Evolutionary conservation across 148 eudicot species (phyloP), one percentile per base, ranked within the genome.

Genomic region (Arctostaphylos glauca): DNA sequence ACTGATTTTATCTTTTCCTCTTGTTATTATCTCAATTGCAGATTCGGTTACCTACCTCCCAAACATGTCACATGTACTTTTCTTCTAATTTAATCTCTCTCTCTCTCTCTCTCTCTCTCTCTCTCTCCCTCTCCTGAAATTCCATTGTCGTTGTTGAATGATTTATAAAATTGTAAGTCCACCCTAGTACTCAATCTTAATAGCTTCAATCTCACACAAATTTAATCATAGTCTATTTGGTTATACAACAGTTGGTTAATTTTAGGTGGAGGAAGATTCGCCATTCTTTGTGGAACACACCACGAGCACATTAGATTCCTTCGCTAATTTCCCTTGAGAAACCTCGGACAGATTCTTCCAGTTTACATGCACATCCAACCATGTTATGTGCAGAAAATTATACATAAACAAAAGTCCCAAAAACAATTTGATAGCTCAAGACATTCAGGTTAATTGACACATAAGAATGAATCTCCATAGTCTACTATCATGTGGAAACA

Each of bases 261-360:
- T 25, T 56, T 70, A 41, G 88, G 84, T 83, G 86, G 88, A 81
- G 88, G 82, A 83, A 83, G 74, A 81, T 86, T 78, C 81, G 88
- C 82, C 81, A 76, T 71, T 81, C 83, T 83, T 56, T 80, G 38
- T 80, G 86, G 85, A 79, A 85, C 56, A 56, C 3, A 25, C 6
- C 12, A 25, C 14, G 1, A 62, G 64, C 13, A 12, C 16, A 66
- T 25, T 31, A 66, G 71, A 66, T 66, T 66, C 71, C 71, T 66
- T 66, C 38, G 38, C 6, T 12, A 66, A 66, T 66, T 25, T 66
- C 12, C 38, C 38, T 31, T 31, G 38, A 31, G 38, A 31, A 31
- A 31, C 38, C 0, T n/a, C 0, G 1, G 38, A 31, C 38, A 31
- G 38, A 31, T 31, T 31, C 38, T 31, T 31, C 38, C 38, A 31